These are phyloP conservation scores for Solanum pinnatisectum DNA, from an alignment of 257 asterid species.

Conservation along the genomic window DNA sequence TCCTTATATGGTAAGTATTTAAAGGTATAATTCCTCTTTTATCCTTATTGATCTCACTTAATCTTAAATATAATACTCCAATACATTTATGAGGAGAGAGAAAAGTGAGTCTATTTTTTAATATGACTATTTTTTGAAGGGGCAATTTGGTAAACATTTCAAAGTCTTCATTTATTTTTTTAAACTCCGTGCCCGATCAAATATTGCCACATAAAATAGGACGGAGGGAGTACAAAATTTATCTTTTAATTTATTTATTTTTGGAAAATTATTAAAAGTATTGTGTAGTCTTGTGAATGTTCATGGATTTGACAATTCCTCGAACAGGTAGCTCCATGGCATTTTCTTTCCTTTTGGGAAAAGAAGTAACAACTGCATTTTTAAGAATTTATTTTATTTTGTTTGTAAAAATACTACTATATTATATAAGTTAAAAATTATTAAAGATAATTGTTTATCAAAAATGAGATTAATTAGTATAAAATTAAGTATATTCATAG, in stretches of 20 bases:
- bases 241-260: neutral
- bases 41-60: too few species aligned
- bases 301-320: slow-evolving; percentile 10
- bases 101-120: too few species aligned
- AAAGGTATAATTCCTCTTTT: too few species aligned
- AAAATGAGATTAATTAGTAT: neutral
- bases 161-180: too few species aligned
- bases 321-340: neutral
- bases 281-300: neutral
- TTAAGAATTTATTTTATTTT: neutral
- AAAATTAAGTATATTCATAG: neutral
- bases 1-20: too few species aligned
- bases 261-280: neutral
- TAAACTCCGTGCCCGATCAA: too few species aligned
- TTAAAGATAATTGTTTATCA: neutral
- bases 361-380: neutral
- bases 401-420: neutral
- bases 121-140: too few species aligned
- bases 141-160: too few species aligned
- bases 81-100: too few species aligned
- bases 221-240: too few species aligned
- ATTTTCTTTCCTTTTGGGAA: neutral
- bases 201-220: too few species aligned
- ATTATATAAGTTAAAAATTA: neutral
- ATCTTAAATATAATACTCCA: too few species aligned